Evolutionary conservation across 805 yeast genomes (phyloP).

Genomic region (Metschnikowia orientalis): DNA sequence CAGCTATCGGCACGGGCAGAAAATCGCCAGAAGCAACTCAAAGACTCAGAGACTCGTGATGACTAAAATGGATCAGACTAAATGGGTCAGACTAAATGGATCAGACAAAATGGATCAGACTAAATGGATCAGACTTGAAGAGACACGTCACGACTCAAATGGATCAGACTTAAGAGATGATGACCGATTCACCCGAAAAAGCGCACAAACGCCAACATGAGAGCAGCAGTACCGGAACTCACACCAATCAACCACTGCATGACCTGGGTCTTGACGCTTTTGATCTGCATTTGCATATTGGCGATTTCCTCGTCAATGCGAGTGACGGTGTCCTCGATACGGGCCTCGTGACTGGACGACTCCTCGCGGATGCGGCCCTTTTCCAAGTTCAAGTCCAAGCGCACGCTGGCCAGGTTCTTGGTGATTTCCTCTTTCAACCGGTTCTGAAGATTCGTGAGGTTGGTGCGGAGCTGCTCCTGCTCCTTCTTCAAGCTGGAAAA

Average conservation of each 20-base stretch:
- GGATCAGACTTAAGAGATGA: too few species aligned
- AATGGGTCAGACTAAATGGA: too few species aligned
- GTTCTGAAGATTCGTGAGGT: constrained; percentile 80
- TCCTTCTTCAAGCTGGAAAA: constrained; percentile 78
- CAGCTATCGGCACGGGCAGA: too few species aligned
- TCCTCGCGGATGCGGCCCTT: constrained; percentile 96
- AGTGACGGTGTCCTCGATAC: constrained; percentile 91
- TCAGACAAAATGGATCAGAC: too few species aligned
- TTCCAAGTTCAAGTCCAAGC: constrained; percentile 86
- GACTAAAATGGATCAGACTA: too few species aligned
- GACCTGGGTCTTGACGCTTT: constrained; percentile 92
- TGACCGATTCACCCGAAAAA: constrained; percentile 49
- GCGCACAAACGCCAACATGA: constrained; percentile 87
- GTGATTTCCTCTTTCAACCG: constrained; percentile 87
- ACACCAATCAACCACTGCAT: constrained; percentile 99
- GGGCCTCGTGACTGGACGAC: constrained; percentile 84
- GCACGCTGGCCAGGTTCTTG: constrained; percentile 82
- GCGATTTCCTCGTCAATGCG: constrained; percentile 93
- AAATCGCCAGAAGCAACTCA: too few species aligned
- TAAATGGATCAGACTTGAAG: too few species aligned
- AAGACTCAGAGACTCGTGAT: too few species aligned
- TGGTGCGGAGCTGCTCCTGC: constrained; percentile 78
- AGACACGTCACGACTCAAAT: too few species aligned
- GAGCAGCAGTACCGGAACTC: constrained; percentile 95
- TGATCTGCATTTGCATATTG: constrained; percentile 92